Percentiles rank a stretch among this genome's conserved stretches.
phyloP scores from a whole-genome alignment of 164 flowering plant genomes.

The Nelumbo lutea region DNA sequence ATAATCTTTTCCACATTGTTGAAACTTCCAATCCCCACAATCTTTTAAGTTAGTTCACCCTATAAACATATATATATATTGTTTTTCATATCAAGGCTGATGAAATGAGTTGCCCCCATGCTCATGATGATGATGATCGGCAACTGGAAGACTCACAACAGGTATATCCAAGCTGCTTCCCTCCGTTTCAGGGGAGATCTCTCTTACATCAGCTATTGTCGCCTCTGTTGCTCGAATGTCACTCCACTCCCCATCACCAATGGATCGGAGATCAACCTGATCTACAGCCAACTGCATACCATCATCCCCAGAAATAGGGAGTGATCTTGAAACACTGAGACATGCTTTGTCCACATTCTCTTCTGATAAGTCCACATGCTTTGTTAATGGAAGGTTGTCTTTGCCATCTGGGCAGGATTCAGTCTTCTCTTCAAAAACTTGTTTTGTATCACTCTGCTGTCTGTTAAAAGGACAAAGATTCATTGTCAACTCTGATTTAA shows the following conservation, averaged over 20 bases:
- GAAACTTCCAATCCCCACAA: not conserved
- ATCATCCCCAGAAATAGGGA: slow-evolving; percentile 45
- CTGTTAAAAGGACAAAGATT: slow-evolving; percentile 27
- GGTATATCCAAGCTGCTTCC: slow-evolving; percentile 76
- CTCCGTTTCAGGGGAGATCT: slow-evolving; percentile 58
- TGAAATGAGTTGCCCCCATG: slow-evolving; percentile 36
- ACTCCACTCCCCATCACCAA: slow-evolving; percentile 74
- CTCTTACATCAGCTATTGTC: slow-evolving; percentile 73
- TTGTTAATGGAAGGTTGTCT: slow-evolving; percentile 47
- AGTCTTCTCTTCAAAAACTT: slow-evolving; percentile 62
- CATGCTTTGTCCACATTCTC: slow-evolving; percentile 93
- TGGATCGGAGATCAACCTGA: slow-evolving; percentile 35
- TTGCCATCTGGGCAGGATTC: slow-evolving; percentile 48
- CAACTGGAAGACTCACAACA: slow-evolving; percentile 46
- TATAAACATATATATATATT: not conserved
- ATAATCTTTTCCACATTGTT: too few relatives aligned
- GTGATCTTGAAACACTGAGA: slow-evolving; percentile 54
- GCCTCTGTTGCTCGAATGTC: slow-evolving; percentile 77
- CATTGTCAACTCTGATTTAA: not conserved
- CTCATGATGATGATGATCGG: slow-evolving; percentile 26
- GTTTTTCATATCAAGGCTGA: slow-evolving; percentile 32
- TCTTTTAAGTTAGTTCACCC: not conserved
- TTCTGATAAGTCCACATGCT: slow-evolving; percentile 71
- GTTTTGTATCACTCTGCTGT: slow-evolving; percentile 56
- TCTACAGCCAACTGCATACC: slow-evolving; percentile 34